Evolutionary conservation across 345 rosid genomes (phyloP).

Genomic region (Anastatica hierochuntica): DNA sequence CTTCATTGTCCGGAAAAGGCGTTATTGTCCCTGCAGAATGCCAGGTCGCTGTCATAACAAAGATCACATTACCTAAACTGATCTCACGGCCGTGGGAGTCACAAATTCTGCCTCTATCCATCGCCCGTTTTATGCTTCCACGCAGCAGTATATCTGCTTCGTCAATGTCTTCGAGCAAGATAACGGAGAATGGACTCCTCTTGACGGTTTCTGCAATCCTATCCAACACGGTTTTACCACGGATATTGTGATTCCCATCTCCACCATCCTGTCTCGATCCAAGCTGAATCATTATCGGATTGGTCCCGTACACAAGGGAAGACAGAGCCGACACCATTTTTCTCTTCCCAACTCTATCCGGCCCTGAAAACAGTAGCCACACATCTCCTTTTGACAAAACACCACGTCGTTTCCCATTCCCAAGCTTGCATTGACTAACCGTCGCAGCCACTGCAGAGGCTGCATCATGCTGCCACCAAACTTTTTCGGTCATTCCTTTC

Average conservation of each 20-base stretch:
- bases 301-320: slow-evolving; percentile 40
- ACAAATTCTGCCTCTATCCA: slow-evolving; percentile 80
- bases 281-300: slow-evolving; percentile 46
- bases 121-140: slow-evolving; percentile 73
- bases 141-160: slow-evolving; percentile 66
- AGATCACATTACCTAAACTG: slow-evolving; percentile 79
- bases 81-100: slow-evolving; percentile 95
- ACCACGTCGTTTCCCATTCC: slow-evolving; percentile 53
- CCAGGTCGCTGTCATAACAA: slow-evolving; percentile 65
- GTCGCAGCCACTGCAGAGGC: slow-evolving; percentile 70
- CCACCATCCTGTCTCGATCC: slow-evolving; percentile 53
- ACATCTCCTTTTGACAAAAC: slow-evolving; percentile 53
- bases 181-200: slow-evolving; percentile 72
- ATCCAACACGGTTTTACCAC: slow-evolving; percentile 86
- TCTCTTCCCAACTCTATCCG: slow-evolving; percentile 77
- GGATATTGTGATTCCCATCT: slow-evolving; percentile 33
- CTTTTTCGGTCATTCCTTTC: slow-evolving; percentile 68
- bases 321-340: slow-evolving; percentile 82
- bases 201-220: slow-evolving; percentile 77
- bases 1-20: slow-evolving; percentile 37
- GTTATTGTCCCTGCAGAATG: slow-evolving; percentile 35
- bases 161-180: slow-evolving; percentile 82
- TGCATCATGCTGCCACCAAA: slow-evolving; percentile 95
- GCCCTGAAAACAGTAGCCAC: slow-evolving; percentile 83
- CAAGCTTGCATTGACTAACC: slow-evolving; percentile 69